Evolutionary conservation across 2,329 filamentous ascomycete genomes (phyloP), one percentile per base, ranked within the genome.

Genomic region (Colletotrichum sansevieriae): DNA sequence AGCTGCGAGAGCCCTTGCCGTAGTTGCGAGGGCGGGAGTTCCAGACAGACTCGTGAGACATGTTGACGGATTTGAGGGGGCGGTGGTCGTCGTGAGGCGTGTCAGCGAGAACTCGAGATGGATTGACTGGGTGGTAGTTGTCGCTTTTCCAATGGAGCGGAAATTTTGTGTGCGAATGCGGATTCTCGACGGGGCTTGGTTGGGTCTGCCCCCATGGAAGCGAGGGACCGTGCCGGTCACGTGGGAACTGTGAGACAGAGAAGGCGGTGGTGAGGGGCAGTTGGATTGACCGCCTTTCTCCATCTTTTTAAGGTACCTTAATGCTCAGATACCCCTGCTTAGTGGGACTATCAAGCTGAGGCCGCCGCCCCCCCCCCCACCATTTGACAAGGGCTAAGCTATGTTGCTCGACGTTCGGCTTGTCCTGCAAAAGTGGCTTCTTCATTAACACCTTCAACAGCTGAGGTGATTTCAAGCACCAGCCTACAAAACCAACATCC

Each of bases 11-110:
- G 87, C 95, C 95, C 91, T 98, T 98, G 89, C 95, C 95, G 90
- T 97, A 97, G 84, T 85, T 94, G 85, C 95, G 92, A 82, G 96
- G 96, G 84, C 96, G 95, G 81, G 94, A 97, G 91, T 97, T 97
- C 95, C 95, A 99, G 87, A 98, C 94, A 82, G 92, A 94, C 89
- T 98, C 95, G 94, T 88, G 87, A 86, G 85, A 88, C 87, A 88
- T 89, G 77, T 79, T 88, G 81, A 79, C 81, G 80, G 77, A 78
- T 72, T 75, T 80, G 76, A 73, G 76, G 72, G 59, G 72, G 73
- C 73, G 73, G 68, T 75, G 56, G 70, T 63, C 63, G 63, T 61
- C 56, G 69, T 61, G 65, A 70, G 63, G 57, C 29, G 39, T 64
- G 51, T 56, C 41, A 63, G 55, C 63, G 62, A 66, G 61, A 61